Conservation (phyloP, 2,329 filamentous ascomycete species). For the Neonectria sp. region DNA sequence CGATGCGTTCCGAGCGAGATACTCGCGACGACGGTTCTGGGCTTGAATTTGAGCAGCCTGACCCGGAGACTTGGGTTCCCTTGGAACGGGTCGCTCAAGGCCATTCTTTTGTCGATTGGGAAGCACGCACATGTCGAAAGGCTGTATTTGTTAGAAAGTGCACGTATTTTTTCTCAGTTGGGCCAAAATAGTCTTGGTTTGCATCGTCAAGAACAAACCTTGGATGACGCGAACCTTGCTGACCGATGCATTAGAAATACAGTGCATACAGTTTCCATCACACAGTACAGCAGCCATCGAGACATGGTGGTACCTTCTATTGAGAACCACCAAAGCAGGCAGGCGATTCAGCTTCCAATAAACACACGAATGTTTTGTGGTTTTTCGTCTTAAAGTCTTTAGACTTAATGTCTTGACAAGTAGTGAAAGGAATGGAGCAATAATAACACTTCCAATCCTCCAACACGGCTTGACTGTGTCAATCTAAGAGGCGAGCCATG, state of each 20-base stretch:
- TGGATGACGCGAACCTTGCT: constrained; percentile 5
- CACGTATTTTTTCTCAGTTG: not conserved
- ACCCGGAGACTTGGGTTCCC: constrained; percentile 59
- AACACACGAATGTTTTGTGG: not conserved
- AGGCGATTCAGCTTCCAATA: not conserved
- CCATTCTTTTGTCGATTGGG: not conserved
- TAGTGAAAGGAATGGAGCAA: not conserved
- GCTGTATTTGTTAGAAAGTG: not conserved
- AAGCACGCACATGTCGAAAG: constrained; percentile 2
- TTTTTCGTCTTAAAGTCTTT: not conserved
- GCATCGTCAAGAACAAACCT: not conserved
- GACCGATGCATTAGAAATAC: not conserved
- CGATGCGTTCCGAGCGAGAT: constrained; percentile 78
- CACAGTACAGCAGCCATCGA: not conserved
- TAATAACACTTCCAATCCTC: not conserved
- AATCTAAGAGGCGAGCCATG: constrained; percentile 5
- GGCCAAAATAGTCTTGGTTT: not conserved
- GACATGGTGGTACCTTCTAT: not conserved
- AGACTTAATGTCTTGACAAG: not conserved
- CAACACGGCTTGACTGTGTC: not conserved
- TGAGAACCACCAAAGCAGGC: not conserved
- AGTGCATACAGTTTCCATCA: constrained; percentile 2
- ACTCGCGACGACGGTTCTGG: constrained; percentile 85
- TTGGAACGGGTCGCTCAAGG: constrained; percentile 59
- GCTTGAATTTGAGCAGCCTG: constrained; percentile 65